Evolutionary conservation across 805 yeast species (phyloP), one percentile per base, ranked within the genome.

Genomic region (Allodekkera sacchari): DNA sequence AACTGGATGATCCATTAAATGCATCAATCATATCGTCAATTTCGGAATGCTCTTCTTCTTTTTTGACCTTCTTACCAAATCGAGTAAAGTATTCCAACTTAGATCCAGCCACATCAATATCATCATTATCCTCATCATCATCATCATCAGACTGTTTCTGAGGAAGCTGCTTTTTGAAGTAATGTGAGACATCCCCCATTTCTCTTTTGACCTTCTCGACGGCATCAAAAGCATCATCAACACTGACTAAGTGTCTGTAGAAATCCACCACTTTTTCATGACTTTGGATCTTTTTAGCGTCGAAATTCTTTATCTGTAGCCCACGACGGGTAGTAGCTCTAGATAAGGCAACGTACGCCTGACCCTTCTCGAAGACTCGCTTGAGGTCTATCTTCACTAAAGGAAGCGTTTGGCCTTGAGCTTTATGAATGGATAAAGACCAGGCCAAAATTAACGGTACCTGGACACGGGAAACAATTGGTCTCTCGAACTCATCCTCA

Each of bases 381-480:
- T 68, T 63, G 38, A 89, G 64, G 52, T 92, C 94, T 5, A 89
- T 95, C 39, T 69, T 69, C 4, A 83, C 87, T 34, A 71, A 66
- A 4, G 79, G 76, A 27, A 87, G 55, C 0, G 97, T 83, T 55
- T 89, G 88, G 1, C 98, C 98, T 53, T 89, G 98, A 0, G 96
- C 77, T 58, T 92, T 89, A 52, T 92, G 98, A 27, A 92, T 88
- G 0, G 96, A 87, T 27, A 92, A 57, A 0, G 98, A 87, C 96
- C 97, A 92, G 0, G 98, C 95, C n/a, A 88, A 61, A 45, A 89
- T 77, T 32, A 92, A 59, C 0, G 98, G 98, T 2, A 92, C 44
- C 49, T 92, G 98, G 0, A 66, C 63, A 45, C 96, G 64, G 2
- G 80, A 65, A 1, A 83, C 95, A 10, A 84, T 43, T 0, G 79